Percentiles rank a stretch among this genome's conserved stretches.
phyloP scores from a whole-genome alignment of 345 rosid species.

The Eucalyptus marginata region DNA sequence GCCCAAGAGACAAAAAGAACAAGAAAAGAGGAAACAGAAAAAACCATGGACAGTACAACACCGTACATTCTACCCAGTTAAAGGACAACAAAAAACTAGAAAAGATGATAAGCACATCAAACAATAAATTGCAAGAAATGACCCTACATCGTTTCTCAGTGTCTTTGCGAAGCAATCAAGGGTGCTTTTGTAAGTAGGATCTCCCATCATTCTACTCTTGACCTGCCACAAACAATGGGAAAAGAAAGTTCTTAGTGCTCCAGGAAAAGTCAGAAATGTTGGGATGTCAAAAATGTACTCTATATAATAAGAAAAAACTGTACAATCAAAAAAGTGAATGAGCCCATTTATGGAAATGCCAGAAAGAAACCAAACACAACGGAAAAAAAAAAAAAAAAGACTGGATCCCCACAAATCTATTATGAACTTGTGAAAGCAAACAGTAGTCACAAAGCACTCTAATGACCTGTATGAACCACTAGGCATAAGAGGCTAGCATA shows the following conservation, averaged over 20 bases:
- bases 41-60: neutral
- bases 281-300: neutral
- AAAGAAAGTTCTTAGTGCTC: neutral
- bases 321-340: neutral
- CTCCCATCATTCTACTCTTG: slow-evolving; percentile 99
- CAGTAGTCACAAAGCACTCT: neutral
- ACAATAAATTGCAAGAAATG: neutral
- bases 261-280: neutral
- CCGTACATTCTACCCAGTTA: neutral
- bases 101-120: neutral
- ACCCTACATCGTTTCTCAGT: slow-evolving; percentile 69
- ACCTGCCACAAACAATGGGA: slow-evolving; percentile 37
- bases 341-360: neutral
- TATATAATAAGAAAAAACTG: neutral
- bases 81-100: neutral
- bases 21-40: neutral
- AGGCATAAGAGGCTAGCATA: neutral
- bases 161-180: slow-evolving; percentile 92
- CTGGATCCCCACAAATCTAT: neutral
- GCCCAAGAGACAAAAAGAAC: neutral
- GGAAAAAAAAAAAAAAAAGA: neutral
- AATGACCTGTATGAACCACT: neutral
- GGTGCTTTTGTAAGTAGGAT: slow-evolving; percentile 82
- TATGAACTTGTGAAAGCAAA: neutral
- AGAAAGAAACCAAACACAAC: neutral